Conservation (phyloP, 108 stramenopile genomes). For the Nitzschia sp. region DNA sequence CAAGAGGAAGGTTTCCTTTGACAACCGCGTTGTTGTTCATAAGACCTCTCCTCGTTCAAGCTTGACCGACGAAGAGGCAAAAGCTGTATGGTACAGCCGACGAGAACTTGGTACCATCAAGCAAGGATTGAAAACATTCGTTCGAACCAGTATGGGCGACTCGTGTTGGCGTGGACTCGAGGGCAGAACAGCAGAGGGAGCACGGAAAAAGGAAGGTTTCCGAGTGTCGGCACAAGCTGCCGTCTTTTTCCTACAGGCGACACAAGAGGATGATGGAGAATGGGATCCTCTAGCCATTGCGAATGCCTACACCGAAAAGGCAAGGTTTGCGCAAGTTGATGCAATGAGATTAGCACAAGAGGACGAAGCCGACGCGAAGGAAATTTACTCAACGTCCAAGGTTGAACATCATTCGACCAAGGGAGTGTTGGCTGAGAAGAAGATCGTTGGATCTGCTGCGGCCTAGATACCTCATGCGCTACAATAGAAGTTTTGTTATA, state of each 20-base stretch:
- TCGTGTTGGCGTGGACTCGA: conserved; percentile 2
- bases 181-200: neutral
- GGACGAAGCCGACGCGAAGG: neutral
- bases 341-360: neutral
- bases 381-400: neutral
- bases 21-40: too few species aligned
- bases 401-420: neutral
- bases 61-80: conserved; percentile 9
- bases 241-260: conserved; percentile 2
- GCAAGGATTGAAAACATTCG: conserved; percentile 7
- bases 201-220: neutral
- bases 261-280: conserved; percentile 4
- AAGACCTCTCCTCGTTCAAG: too few species aligned
- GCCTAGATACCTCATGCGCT: too few species aligned
- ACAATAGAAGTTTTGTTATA: too few species aligned
- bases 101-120: conserved; percentile 25
- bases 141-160: neutral
- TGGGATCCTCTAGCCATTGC: conserved; percentile 4
- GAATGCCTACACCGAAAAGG: neutral
- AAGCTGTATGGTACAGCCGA: conserved; percentile 22
- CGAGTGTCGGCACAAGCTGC: neutral
- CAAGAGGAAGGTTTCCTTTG: too few species aligned
- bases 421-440: too few species aligned
- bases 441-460: too few species aligned
- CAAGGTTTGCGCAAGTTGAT: neutral